Conservation (phyloP, 495 filamentous ascomycete genomes). For the Daldinia concentrica region DNA sequence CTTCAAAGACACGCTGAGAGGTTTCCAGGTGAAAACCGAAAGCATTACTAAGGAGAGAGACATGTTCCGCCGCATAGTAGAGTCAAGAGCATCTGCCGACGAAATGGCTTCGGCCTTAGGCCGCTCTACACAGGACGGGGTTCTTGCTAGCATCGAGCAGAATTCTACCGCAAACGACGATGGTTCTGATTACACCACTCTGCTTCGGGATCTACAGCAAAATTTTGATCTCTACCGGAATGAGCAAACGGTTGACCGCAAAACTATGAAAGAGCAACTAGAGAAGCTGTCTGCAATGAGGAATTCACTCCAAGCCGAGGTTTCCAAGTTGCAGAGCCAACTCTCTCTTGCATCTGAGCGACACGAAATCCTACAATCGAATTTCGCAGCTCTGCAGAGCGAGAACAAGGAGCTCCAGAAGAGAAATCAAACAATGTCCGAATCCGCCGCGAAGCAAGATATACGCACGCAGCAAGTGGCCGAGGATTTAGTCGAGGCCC, state of each 20-base stretch:
- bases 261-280: constrained; percentile 83
- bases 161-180: constrained; percentile 52
- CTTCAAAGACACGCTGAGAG: constrained; percentile 75
- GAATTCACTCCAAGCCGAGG: constrained; percentile 79
- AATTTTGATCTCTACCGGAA: constrained; percentile 91
- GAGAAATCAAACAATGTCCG: constrained; percentile 75
- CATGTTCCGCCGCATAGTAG: constrained; percentile 94
- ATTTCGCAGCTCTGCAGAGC: constrained; percentile 79
- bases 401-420: constrained; percentile 89
- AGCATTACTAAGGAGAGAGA: constrained; percentile 95
- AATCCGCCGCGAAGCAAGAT: constrained; percentile 88
- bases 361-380: constrained; percentile 88
- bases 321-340: constrained; percentile 79
- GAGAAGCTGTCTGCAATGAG: constrained; percentile 85
- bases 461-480: constrained; percentile 87
- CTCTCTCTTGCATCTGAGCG: constrained; percentile 81
- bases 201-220: constrained; percentile 84
- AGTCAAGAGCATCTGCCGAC: constrained; percentile 67
- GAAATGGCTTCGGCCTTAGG: constrained; percentile 73
- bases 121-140: constrained; percentile 64
- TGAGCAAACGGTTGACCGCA: constrained; percentile 80
- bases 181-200: constrained; percentile 69
- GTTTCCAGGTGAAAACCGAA: constrained; percentile 80
- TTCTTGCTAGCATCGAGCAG: constrained; percentile 62
- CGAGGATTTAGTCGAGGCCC: constrained; percentile 90